Evolutionary conservation across 2,329 filamentous ascomycete species (phyloP), one percentile per base, ranked within the genome.

Genomic region (Penicillium vulpinum): DNA sequence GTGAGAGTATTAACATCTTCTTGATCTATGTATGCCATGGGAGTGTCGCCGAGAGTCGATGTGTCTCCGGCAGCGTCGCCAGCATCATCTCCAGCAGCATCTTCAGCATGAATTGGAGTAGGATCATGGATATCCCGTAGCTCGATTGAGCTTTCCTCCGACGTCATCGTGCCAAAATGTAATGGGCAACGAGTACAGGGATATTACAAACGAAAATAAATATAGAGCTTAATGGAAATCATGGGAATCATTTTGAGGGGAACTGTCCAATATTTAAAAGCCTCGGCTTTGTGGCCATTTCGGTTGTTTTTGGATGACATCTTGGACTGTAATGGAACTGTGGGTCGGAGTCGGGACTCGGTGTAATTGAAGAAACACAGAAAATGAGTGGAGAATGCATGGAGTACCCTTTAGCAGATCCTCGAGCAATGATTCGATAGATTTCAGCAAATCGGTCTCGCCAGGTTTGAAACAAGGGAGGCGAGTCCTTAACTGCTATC

Each of bases 1-100:
- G 62, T 64, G 33, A 66, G 63, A 10, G 58, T 63, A 8, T 66
- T 51, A 6, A 63, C 59, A 39, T 66, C 63, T 1, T 35, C 48
- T 16, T 59, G 55, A 4, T 63, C 52, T 41, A 63, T 64, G 4
- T 52, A 46, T 21, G 39, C 28, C 41, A 66, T 59, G 4, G 62
- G 51, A 22, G 24, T 29, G 1, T 56, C 54, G 2, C 2, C 39
- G 3, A 54, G 18, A 7, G 40, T 56, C 11, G 54, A 52, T n/a
- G 31, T n/a, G n/a, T n/a, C n/a, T n/a, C n/a, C n/a, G n/a, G n/a
- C n/a, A n/a, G n/a, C n/a, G n/a, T n/a, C n/a, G n/a, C n/a, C n/a
- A n/a, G n/a, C n/a, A n/a, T n/a, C n/a, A n/a, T n/a, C n/a, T n/a
- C n/a, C n/a, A n/a, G n/a, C n/a, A n/a, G n/a, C 28, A 13, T 56